A percentile compares a stretch with the other conserved stretches of the same genome.
Conservation (phyloP, 2,329 filamentous ascomycete genomes). For the Hymenoscyphus fraxineus region DNA sequence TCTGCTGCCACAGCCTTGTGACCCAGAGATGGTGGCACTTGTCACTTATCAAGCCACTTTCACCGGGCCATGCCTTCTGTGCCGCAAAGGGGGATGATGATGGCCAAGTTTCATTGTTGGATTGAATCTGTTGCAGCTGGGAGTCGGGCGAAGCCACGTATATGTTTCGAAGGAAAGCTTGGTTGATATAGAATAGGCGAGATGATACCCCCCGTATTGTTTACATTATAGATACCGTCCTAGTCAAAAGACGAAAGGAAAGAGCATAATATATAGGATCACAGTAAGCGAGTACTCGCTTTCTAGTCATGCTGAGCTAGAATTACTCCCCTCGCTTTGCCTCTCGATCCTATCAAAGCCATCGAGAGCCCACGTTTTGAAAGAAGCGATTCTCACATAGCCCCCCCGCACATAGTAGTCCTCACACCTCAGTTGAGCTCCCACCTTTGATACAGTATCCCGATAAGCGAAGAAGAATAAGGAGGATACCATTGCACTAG, state of each 20-base stretch:
- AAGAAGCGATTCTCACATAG: not conserved
- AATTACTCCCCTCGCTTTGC: not conserved
- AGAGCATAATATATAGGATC: not conserved
- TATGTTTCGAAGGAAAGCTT: not conserved
- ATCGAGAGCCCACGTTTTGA: not conserved
- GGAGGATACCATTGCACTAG: no score
- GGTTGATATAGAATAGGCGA: not conserved
- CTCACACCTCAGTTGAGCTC: not conserved
- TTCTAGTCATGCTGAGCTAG: not conserved
- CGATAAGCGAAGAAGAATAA: not conserved
- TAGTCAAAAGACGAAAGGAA: not conserved
- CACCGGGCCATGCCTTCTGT: not conserved
- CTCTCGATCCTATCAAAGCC: not conserved
- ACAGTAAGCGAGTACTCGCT: not conserved
- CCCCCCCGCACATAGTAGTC: not conserved
- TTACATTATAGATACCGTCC: not conserved
- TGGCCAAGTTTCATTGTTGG: not conserved
- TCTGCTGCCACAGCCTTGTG: not conserved
- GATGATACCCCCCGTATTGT: not conserved
- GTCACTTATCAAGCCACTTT: not conserved
- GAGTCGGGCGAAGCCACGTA: not conserved
- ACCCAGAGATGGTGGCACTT: not conserved
- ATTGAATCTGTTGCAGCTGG: not conserved
- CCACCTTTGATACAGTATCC: no score
- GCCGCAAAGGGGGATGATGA: not conserved